Percentiles rank a stretch among this genome's conserved stretches.
Conservation (phyloP, 129 eudicot species). For the Rutidosis leptorrhynchoides region DNA sequence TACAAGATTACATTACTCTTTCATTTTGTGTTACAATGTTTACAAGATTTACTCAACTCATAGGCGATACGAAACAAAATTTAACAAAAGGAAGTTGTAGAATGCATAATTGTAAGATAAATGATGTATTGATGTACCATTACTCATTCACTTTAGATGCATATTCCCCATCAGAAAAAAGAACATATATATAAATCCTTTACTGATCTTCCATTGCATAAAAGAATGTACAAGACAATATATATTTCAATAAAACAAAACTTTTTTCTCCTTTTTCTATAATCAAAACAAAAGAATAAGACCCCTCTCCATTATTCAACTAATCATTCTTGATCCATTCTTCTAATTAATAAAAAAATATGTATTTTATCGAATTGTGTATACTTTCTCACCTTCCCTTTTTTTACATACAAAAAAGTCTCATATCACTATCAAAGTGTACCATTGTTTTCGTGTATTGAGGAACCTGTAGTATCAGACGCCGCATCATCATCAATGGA, state of each 20-base stretch:
- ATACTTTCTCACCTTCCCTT: conserved; percentile 23
- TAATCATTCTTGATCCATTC: conserved; percentile 9
- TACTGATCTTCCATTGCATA: conserved; percentile 11
- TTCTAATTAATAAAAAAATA: conserved; percentile 1
- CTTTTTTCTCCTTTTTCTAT: conserved; percentile 2
- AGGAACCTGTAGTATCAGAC: conserved; percentile 48
- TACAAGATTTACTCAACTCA: no score
- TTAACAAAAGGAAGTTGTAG: no score
- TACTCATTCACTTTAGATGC: no score
- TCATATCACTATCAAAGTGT: conserved; percentile 18
- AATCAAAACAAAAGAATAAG: no score
- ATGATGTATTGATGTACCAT: no score
- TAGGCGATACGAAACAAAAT: no score
- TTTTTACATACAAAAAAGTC: conserved; percentile 30
- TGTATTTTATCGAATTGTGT: conserved; percentile 3
- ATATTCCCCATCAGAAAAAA: background rate
- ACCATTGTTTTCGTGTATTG: conserved; percentile 42
- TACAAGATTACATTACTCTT: no score
- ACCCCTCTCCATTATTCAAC: no score
- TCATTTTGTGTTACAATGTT: no score
- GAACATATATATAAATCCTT: conserved; percentile 9
- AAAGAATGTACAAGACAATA: conserved; percentile 26
- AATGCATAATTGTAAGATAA: no score
- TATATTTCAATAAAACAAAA: conserved; percentile 25
- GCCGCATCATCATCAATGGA: conserved; percentile 55